These are phyloP conservation scores for Moricandia moricandioides DNA, from an alignment of 345 rosid species.

Conservation along the genomic window DNA sequence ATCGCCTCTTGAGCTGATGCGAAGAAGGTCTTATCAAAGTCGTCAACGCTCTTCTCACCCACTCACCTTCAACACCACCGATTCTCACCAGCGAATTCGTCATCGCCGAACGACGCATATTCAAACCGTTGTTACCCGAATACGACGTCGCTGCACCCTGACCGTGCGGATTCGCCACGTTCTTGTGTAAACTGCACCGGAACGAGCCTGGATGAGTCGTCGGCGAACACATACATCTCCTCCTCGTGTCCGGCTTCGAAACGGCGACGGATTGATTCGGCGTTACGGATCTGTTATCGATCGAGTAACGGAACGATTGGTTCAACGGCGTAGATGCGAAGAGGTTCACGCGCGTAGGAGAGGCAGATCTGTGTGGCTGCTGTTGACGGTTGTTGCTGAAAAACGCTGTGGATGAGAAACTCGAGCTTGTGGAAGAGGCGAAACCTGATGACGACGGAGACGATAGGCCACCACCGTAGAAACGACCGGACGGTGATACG, in stretches of 20 bases:
- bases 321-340: background rate
- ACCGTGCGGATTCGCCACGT: slow-evolving; percentile 29
- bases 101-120: slow-evolving; percentile 90
- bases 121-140: slow-evolving; percentile 54
- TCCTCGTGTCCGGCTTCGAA: slow-evolving; percentile 43
- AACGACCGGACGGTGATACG: background rate
- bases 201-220: slow-evolving; percentile 85
- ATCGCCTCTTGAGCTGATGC: slow-evolving; percentile 71
- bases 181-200: slow-evolving; percentile 72
- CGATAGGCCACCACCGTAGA: background rate
- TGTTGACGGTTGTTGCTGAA: background rate
- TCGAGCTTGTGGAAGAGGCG: background rate
- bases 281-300: slow-evolving; percentile 18
- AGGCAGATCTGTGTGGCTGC: background rate
- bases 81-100: slow-evolving; percentile 81
- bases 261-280: slow-evolving; percentile 55
- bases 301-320: background rate
- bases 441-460: background rate
- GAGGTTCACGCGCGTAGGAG: background rate
- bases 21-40: slow-evolving; percentile 87
- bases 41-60: slow-evolving; percentile 77
- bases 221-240: slow-evolving; percentile 86
- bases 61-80: slow-evolving; percentile 95
- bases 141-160: slow-evolving; percentile 40
- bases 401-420: background rate